Evolutionary conservation across 495 filamentous ascomycete species (phyloP).

Genomic region (Aspergillus nanangensis): DNA sequence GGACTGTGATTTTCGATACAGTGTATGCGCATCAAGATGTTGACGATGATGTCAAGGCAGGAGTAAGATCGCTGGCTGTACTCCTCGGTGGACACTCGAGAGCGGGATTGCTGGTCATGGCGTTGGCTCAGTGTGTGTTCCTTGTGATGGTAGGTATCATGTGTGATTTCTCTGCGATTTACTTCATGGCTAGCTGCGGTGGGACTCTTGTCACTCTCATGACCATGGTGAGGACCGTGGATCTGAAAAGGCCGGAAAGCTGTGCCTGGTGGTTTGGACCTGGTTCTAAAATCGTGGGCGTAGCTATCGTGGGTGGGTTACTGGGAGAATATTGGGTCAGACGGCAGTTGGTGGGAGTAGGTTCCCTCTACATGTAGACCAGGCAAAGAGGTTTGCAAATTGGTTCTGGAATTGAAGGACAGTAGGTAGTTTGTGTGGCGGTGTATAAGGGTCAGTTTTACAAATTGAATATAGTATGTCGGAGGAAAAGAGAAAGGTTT

Average conservation of each 20-base stretch:
- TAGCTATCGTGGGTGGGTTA: not conserved
- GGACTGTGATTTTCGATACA: slow-evolving; percentile 37
- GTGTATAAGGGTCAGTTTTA: too few species aligned
- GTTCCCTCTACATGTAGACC: too few species aligned
- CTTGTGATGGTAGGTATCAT: not conserved
- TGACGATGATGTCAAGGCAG: slow-evolving; percentile 28
- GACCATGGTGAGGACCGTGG: not conserved
- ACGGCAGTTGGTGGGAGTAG: too few species aligned
- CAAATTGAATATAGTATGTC: too few species aligned
- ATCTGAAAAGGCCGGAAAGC: not conserved
- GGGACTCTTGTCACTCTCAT: not conserved
- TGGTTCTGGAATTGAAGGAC: too few species aligned
- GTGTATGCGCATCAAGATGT: slow-evolving; percentile 41
- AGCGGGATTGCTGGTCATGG: not conserved
- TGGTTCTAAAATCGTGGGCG: not conserved
- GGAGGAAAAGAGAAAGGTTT: too few species aligned
- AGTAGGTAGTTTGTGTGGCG: too few species aligned
- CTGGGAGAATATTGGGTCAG: too few species aligned
- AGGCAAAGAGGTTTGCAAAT: too few species aligned
- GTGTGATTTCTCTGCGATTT: not conserved
- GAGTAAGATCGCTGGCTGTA: slow-evolving; percentile 34
- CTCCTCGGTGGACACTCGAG: not conserved
- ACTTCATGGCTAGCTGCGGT: not conserved
- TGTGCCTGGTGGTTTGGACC: slow-evolving; percentile 2
- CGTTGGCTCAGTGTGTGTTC: not conserved